phyloP scores from a whole-genome alignment of 164 flowering plant species.

The Chloranthus sessilifolius region DNA sequence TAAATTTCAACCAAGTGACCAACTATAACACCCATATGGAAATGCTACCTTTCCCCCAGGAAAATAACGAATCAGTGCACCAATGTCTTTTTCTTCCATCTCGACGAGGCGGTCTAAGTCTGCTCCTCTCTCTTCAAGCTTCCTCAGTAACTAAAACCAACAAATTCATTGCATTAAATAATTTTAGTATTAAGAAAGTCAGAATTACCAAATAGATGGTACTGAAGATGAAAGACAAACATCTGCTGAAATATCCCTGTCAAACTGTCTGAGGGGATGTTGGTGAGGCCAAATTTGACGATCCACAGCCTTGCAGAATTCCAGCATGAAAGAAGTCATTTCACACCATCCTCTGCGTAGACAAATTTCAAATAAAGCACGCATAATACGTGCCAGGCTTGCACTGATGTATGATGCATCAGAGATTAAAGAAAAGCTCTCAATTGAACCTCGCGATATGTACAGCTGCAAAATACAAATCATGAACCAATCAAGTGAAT shows the following conservation, averaged over 20 bases:
- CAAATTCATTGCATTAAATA: neutral
- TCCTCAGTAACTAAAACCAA: conserved; percentile 59
- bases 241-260: conserved; percentile 72
- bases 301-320: conserved; percentile 97
- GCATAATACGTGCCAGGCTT: conserved; percentile 96
- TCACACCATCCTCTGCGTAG: conserved; percentile 97
- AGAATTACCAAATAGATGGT: neutral
- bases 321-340: conserved; percentile 83
- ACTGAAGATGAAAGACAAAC: conserved; percentile 40
- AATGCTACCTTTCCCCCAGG: conserved; percentile 80
- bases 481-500: neutral
- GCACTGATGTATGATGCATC: conserved; percentile 99
- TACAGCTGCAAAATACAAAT: conserved; percentile 55
- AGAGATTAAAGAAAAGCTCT: conserved; percentile 80
- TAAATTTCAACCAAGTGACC: neutral
- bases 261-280: conserved; percentile 97
- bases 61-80: conserved; percentile 79
- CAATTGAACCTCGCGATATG: conserved; percentile 87
- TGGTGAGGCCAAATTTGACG: conserved; percentile 97
- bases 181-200: neutral
- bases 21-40: neutral
- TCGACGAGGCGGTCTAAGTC: conserved; percentile 84
- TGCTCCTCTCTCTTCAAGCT: conserved; percentile 84
- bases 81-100: conserved; percentile 95
- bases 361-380: conserved; percentile 95